These are phyloP conservation scores for Nakataea oryzae DNA, from an alignment of 2,329 filamentous ascomycete genomes.

Conservation along the genomic window DNA sequence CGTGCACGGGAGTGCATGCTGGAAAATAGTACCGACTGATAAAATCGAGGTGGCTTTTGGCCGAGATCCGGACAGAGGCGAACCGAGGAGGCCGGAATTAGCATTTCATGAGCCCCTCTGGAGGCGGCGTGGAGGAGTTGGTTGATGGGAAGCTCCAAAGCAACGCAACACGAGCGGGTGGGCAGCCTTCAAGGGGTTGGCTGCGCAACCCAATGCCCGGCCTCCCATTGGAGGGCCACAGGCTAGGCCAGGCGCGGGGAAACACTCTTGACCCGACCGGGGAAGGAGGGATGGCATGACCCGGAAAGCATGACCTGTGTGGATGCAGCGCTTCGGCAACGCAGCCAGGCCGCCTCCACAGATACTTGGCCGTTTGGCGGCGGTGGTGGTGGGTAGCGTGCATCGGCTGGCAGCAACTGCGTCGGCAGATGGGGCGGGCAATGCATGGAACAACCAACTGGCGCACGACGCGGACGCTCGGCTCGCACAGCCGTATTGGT, in stretches of 20 bases:
- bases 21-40: neutral
- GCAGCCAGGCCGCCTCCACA: too few species aligned
- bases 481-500: too few species aligned
- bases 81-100: neutral
- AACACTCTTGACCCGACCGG: neutral
- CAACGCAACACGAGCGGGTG: too few species aligned
- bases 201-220: neutral
- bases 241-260: neutral
- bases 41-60: neutral
- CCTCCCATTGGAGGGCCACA: neutral
- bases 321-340: neutral
- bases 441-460: too few species aligned
- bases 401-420: too few species aligned
- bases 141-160: too few species aligned
- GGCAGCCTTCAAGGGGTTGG: neutral
- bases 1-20: neutral
- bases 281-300: neutral
- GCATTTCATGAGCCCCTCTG: neutral
- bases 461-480: too few species aligned
- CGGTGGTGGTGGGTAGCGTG: too few species aligned
- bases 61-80: neutral
- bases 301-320: neutral
- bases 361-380: too few species aligned
- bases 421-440: too few species aligned
- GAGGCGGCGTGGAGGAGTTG: neutral